Evolutionary conservation across 2,329 filamentous ascomycete genomes (phyloP).

Genomic region (Fusarium miscanthi): DNA sequence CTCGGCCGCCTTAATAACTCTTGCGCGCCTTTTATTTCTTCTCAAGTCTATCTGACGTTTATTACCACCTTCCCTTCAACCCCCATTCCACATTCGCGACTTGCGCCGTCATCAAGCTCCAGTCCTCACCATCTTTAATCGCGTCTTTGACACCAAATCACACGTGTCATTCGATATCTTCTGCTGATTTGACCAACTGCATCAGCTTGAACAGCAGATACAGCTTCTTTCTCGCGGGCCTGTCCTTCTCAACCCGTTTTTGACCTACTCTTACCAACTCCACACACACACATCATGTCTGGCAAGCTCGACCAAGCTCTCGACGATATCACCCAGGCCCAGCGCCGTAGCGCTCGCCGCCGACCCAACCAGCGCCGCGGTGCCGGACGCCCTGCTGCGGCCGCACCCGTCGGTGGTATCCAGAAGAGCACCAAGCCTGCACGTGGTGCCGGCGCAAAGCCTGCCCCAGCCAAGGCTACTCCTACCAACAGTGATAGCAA

Average conservation of each 20-base stretch:
- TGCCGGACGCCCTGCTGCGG: slow-evolving; percentile 62
- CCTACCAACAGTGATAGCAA: slow-evolving; percentile 81
- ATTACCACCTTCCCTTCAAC: slow-evolving; percentile 17
- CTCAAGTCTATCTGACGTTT: slow-evolving; percentile 11
- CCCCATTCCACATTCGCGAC: slow-evolving; percentile 19
- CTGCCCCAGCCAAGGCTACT: slow-evolving; percentile 72
- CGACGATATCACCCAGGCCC: slow-evolving; percentile 93
- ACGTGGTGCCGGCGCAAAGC: slow-evolving; percentile 69
- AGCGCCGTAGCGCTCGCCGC: slow-evolving; percentile 68
- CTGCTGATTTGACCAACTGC: slow-evolving; percentile 41
- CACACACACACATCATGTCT: slow-evolving; percentile 70
- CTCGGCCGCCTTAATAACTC: slow-evolving; percentile 27
- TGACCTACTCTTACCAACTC: slow-evolving; percentile 26
- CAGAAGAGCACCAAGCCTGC: slow-evolving; percentile 77
- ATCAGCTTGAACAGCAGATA: slow-evolving; percentile 39
- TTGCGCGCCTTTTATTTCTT: slow-evolving; percentile 32
- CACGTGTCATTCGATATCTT: slow-evolving; percentile 34
- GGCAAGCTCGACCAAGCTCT: slow-evolving; percentile 97
- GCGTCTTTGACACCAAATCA: slow-evolving; percentile 23
- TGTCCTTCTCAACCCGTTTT: slow-evolving; percentile 9
- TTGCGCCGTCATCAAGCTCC: slow-evolving; percentile 18
- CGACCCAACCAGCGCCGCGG: slow-evolving; percentile 63
- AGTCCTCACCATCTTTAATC: slow-evolving; percentile 5
- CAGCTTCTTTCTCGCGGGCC: slow-evolving; percentile 15
- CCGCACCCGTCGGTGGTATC: slow-evolving; percentile 85